Conservation (phyloP, 2,329 filamentous ascomycete genomes). For the Coniella lustricola region DNA sequence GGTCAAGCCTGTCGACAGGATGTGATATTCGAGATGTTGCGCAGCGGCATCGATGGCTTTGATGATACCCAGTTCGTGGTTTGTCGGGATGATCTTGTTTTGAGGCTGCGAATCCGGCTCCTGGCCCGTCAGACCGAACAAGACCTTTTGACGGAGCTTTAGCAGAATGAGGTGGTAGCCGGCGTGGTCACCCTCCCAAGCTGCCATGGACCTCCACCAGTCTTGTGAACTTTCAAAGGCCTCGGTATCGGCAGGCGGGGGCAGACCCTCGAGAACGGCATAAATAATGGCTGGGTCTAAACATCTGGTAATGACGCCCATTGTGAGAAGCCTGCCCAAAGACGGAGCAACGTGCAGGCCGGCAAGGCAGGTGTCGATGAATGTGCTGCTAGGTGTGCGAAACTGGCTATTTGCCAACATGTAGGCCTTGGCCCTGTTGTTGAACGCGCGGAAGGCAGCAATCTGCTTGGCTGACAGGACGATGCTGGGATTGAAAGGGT, state of each 20-base stretch:
- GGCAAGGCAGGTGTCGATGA: not conserved
- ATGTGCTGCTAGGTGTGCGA: not conserved
- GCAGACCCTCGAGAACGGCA: conserved; percentile 5
- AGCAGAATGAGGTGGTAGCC: no score
- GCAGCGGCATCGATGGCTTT: conserved; percentile 3
- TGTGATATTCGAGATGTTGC: not conserved
- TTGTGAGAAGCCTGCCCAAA: not conserved
- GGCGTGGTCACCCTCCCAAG: conserved; percentile 1
- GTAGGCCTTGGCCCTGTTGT: not conserved
- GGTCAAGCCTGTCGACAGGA: conserved; percentile 2
- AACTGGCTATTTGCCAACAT: not conserved
- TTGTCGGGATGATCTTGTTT: no score
- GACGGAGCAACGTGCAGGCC: conserved; percentile 7
- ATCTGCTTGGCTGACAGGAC: not conserved
- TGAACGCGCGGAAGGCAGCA: not conserved
- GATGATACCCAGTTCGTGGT: no score
- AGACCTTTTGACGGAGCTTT: no score
- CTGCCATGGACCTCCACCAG: not conserved
- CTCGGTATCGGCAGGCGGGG: not conserved
- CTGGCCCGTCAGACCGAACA: no score
- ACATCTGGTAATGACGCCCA: not conserved
- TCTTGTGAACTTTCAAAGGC: not conserved
- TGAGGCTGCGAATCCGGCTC: no score
- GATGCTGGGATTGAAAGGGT: conserved; percentile 7
- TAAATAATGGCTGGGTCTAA: conserved; percentile 6